Conservation (phyloP, 345 rosid species). For the Hypericum perforatum region DNA sequence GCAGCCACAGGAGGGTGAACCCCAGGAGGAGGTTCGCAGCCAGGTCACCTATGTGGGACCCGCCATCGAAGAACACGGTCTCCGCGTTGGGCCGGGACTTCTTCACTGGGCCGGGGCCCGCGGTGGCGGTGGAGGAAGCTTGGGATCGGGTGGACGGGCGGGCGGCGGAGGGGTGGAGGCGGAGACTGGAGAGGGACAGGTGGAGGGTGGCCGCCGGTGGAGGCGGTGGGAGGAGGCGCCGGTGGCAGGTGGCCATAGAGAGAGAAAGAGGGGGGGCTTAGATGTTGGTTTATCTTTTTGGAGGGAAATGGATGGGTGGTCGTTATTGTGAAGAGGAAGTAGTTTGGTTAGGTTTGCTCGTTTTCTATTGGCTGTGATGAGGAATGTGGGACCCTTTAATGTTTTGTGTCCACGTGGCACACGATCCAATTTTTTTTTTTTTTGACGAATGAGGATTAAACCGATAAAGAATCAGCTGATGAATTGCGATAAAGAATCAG, state of each 20-base stretch:
- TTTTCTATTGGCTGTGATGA: too few species aligned
- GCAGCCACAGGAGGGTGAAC: conserved; percentile 81
- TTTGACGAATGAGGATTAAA: too few species aligned
- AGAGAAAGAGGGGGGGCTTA: not conserved
- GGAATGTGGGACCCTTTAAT: too few species aligned
- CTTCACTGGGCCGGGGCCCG: conserved; percentile 13
- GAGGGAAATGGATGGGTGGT: too few species aligned
- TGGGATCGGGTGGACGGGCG: conserved; percentile 31
- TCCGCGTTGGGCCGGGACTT: conserved; percentile 40
- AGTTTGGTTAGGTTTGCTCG: too few species aligned
- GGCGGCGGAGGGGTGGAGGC: not conserved
- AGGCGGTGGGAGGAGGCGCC: conserved; percentile 6
- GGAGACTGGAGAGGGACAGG: conserved; percentile 9
- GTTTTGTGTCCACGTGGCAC: too few species aligned
- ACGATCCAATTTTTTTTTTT: too few species aligned
- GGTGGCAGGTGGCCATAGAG: conserved; percentile 12
- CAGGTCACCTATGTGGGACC: conserved; percentile 93
- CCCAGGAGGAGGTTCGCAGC: conserved; percentile 71
- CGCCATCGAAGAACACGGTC: conserved; percentile 72
- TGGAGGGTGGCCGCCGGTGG: conserved; percentile 15
- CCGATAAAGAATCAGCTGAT: too few species aligned
- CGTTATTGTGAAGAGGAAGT: too few species aligned
- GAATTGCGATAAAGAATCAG: too few species aligned
- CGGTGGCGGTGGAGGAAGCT: conserved; percentile 32
- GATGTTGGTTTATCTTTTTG: too few species aligned